Evolutionary conservation across 257 asterid species (phyloP).

Genomic region (Solanum clarkiae): DNA sequence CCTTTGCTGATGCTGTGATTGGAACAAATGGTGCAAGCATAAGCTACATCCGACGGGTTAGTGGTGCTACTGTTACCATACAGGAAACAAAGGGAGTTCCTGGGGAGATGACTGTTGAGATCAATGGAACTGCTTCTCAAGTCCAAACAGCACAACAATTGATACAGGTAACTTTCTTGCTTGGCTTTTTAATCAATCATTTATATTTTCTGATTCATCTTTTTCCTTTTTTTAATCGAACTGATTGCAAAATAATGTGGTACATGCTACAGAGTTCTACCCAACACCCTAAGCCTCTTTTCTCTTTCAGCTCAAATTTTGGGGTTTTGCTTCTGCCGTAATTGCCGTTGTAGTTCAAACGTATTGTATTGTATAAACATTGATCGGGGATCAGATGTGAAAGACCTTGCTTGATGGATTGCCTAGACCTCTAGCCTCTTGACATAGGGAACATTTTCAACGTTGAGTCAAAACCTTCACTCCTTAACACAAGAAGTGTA

Average conservation of each 20-base stretch:
- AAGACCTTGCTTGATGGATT: neutral
- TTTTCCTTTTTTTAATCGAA: neutral
- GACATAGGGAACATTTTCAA: neutral
- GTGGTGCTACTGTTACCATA: slow-evolving; percentile 91
- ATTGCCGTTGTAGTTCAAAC: neutral
- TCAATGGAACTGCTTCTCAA: slow-evolving; percentile 85
- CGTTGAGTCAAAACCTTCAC: neutral
- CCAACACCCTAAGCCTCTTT: neutral
- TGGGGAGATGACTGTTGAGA: slow-evolving; percentile 95
- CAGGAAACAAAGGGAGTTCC: slow-evolving; percentile 95
- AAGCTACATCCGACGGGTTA: slow-evolving; percentile 83
- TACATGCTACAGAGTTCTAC: neutral
- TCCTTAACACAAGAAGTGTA: neutral
- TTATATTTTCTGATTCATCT: neutral
- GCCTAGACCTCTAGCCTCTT: neutral
- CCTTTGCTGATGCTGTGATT: slow-evolving; percentile 94
- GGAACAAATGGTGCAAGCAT: slow-evolving; percentile 87
- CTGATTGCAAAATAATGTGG: neutral
- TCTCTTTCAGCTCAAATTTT: neutral
- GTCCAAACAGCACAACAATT: slow-evolving; percentile 91
- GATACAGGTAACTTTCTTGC: slow-evolving; percentile 54
- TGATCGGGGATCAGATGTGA: neutral
- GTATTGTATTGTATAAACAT: neutral
- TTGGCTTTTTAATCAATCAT: neutral
- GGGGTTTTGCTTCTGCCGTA: neutral